Base-by-base conservation (phyloP, 768 basidiomycete genomes). In the Postia placenta region DNA sequence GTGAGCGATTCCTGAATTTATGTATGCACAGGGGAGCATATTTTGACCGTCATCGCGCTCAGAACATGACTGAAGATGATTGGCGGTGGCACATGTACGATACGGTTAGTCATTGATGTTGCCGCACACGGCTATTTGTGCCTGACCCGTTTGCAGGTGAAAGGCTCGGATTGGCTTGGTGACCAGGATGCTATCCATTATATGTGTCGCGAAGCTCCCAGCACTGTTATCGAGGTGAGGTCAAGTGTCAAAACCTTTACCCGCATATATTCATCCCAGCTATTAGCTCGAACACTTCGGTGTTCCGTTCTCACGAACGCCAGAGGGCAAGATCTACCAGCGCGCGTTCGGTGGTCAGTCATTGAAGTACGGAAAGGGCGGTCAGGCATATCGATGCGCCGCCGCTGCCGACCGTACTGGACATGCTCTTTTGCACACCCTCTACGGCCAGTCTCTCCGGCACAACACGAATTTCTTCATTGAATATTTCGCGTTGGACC, bases 391-490 rank as follows among this genome's bases (percentile, higher is more conserved):
- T 69, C 91, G 96, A 54, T 98, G 95, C 65, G 96, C 96, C 45
- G 93, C 96, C 47, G 95, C 95, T 4, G 96, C 96, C 49, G 96
- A 99, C 68, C 90, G 96, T 67, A 99, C 96, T 5, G 96, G 96
- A 23, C 96, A 99, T 63, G 96, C 96, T 19, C 82, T 99, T 63
- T 82, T 99, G 38, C 96, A 99, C 76, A 97, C 95, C 7, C 89
- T 99, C 48, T 99, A 99, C 62, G 96, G 96, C 58, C 96, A 99
- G 74, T 98, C 95, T 50, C 82, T 99, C 52, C 87, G 92, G 50
- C 96, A 99, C 76, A 85, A 98, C 76, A 98, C 96, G 67, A 95
- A 98, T 72, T 99, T 97, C 73, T 99, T 99, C 76, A 98, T 99
- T 68, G 96, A 99, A 68, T 99, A 95, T 71, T 98, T 99, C 67